Conservation (phyloP, 805 yeast genomes). For the Zygosaccharomyces rouxii region DNA sequence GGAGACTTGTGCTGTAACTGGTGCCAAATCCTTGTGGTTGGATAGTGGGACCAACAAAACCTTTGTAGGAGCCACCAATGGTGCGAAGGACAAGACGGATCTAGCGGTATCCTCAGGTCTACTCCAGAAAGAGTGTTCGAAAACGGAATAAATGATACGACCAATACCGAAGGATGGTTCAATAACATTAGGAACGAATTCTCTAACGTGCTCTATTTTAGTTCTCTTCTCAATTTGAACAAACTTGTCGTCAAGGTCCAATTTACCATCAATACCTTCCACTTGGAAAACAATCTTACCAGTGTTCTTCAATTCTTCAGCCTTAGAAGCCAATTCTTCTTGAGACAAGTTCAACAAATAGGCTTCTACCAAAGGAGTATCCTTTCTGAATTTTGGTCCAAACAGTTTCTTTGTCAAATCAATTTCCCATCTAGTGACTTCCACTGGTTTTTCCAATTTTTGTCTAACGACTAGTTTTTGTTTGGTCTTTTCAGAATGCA, state of each 20-base stretch:
- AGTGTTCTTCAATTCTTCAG: constrained; percentile 56
- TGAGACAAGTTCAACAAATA: constrained; percentile 74
- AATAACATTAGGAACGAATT: constrained; percentile 93
- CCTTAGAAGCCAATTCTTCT: constrained; percentile 74
- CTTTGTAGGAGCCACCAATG: constrained; percentile 95
- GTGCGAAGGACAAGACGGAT: constrained; percentile 88
- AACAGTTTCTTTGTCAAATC: constrained; percentile 91
- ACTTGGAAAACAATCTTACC: constrained; percentile 65
- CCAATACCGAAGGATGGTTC: constrained; percentile 99
- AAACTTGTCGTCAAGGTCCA: constrained; percentile 70
- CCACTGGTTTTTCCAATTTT: constrained; percentile 75
- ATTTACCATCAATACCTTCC: constrained; percentile 57
- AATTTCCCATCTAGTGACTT: constrained; percentile 78
- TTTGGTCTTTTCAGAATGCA: constrained; percentile 91
- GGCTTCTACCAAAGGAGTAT: constrained; percentile 86
- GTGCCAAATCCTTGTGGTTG: constrained; percentile 71
- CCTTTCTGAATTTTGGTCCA: constrained; percentile 96
- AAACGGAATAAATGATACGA: constrained; percentile 86
- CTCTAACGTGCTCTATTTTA: constrained; percentile 86
- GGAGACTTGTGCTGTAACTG: constrained; percentile 67
- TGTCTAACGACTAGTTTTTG: constrained; percentile 94
- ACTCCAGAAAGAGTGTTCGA: constrained; percentile 93
- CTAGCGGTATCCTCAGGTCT: constrained; percentile 88
- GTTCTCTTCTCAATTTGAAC: constrained; percentile 73
- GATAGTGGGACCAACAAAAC: constrained; percentile 93